These are phyloP conservation scores for Venturia oleaginea DNA, from an alignment of 2,329 filamentous ascomycete species.

Conservation along the genomic window DNA sequence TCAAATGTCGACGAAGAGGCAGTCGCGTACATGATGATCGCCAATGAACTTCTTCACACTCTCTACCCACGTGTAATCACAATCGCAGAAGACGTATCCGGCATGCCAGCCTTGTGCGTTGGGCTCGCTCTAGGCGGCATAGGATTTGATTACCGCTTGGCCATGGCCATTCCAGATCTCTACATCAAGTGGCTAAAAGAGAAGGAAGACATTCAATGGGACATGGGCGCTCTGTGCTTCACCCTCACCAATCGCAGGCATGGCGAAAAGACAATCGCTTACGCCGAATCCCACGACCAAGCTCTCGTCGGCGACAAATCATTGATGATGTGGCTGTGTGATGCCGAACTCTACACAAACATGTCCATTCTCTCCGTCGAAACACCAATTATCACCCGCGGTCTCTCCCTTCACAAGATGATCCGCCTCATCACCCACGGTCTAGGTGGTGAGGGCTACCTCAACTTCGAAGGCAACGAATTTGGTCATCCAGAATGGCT, in stretches of 20 bases:
- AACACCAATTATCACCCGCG: conserved; percentile 80
- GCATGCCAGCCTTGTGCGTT: conserved; percentile 94
- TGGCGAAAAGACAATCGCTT: conserved; percentile 96
- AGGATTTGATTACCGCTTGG: conserved; percentile 93
- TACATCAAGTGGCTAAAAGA: conserved; percentile 99
- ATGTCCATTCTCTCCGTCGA: conserved; percentile 83
- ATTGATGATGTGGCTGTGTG: conserved; percentile 95
- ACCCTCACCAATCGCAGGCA: conserved; percentile 88
- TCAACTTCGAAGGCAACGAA: conserved; percentile 98
- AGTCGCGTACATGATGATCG: conserved; percentile 88
- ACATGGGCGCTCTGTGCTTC: conserved; percentile 74
- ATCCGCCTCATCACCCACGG: conserved; percentile 87
- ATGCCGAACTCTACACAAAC: conserved; percentile 94
- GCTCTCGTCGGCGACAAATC: conserved; percentile 97
- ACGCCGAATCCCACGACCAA: conserved; percentile 95
- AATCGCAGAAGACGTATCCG: conserved; percentile 93
- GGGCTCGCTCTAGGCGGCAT: conserved; percentile 78
- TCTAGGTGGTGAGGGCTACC: conserved; percentile 89
- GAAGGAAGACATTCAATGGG: conserved; percentile 82
- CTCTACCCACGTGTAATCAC: conserved; percentile 83
- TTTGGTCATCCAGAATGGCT: conserved; percentile 99
- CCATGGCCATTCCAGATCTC: conserved; percentile 97
- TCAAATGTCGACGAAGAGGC: conserved; percentile 83
- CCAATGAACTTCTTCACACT: conserved; percentile 91
- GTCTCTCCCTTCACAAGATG: conserved; percentile 93